Evolutionary conservation across 257 asterid genomes (phyloP).

Genomic region (Pogostemon cablin): DNA sequence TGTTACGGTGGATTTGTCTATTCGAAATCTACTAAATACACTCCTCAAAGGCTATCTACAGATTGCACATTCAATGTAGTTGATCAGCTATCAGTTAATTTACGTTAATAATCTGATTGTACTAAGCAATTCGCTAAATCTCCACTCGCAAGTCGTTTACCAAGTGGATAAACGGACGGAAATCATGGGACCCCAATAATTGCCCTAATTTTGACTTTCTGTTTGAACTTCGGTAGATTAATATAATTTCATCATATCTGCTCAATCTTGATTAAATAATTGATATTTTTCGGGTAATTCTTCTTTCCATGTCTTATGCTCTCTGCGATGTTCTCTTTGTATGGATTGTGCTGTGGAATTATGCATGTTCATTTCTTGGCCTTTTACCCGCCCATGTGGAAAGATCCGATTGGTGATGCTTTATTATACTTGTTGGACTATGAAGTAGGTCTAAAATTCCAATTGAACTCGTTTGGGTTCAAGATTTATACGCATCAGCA

Average conservation of each 20-base stretch:
- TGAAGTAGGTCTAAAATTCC: not conserved
- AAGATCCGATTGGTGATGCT: not conserved
- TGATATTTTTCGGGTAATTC: conserved; percentile 33
- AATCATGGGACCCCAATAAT: conserved; percentile 12
- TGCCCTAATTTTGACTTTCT: conserved; percentile 34
- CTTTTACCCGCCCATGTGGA: not conserved
- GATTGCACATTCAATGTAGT: too few species aligned
- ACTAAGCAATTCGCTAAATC: conserved; percentile 26
- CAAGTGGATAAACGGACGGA: conserved; percentile 11
- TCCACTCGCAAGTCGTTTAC: conserved; percentile 31
- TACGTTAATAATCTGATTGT: too few species aligned
- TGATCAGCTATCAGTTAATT: too few species aligned
- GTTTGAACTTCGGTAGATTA: not conserved
- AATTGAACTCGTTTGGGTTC: conserved; percentile 10
- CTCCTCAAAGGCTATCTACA: too few species aligned
- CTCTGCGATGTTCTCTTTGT: not conserved
- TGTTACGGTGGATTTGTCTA: too few species aligned
- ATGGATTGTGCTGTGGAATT: conserved; percentile 3
- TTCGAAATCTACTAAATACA: too few species aligned
- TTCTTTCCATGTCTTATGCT: not conserved
- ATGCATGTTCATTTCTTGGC: conserved; percentile 7
- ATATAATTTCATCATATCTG: conserved; percentile 18
- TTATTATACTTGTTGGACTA: conserved; percentile 21
- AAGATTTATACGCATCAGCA: conserved; percentile 4
- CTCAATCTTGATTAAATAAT: conserved; percentile 13